Base-by-base conservation (phyloP, 345 rosid genomes). In the Brassica nigra region DNA sequence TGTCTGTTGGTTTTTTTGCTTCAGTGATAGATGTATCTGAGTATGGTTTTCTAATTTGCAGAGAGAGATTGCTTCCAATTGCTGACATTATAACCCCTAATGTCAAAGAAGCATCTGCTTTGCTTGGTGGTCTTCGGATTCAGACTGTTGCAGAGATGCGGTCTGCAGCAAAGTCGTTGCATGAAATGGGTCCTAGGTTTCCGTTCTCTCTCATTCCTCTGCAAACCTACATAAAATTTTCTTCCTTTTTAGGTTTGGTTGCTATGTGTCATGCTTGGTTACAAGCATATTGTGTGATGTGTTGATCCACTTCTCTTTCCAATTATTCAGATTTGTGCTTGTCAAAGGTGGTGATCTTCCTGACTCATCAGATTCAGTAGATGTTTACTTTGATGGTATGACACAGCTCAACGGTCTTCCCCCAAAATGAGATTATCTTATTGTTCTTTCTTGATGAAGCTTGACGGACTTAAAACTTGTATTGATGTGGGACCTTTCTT, bases 261-360 rank as follows among this genome's bases (percentile, higher is more conserved):
- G n/a, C 9, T 6, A 59, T 73, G 68, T 23, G 42, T 2, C 42
- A 31, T 73, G 74, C 23, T 47, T 33, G 27, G 5, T 73, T 3
- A 18, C 20, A 55, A 73, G 39, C 55, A 47, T 59, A 1, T 2
- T 8, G 39, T 75, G 39, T 52, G 64, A 39, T 64, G 33, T 42
- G 33, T 42, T 75, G 64, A 75, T 75, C 57, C 27, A 33, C 34
- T 73, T 66, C 0, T 66, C 10, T 59, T 1, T 59, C 59, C 66
- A 81, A 58, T 20, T 66, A 75, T 59, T 63, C 89, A 95, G 99
- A 85, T 87, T 77, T 9, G 97, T 95, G 29, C 93, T 93, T 80
- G 92, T 95, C 75, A 93, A 95, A 87, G 99, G 99, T 47, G 98
- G 99, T 58, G 93, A 95, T 78, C 97, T 95, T 47, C 97, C 94